phyloP scores from a whole-genome alignment of 768 basidiomycete genomes.

The Mycena pura region DNA sequence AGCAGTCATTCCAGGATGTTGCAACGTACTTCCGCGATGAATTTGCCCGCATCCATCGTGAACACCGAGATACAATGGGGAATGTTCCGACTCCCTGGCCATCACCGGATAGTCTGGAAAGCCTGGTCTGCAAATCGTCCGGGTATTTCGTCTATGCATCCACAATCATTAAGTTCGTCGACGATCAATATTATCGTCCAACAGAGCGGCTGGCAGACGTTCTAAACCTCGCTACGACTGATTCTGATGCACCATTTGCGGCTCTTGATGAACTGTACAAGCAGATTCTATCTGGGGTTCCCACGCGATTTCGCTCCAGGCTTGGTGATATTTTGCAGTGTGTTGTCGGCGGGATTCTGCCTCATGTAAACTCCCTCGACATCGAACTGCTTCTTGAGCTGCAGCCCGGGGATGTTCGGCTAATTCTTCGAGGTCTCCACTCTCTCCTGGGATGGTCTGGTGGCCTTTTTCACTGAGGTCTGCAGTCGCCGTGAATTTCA shows the following conservation, averaged over 20 bases:
- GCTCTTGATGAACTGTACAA: background rate
- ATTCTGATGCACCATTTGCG: background rate
- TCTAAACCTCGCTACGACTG: too few species aligned
- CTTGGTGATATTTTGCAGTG: background rate
- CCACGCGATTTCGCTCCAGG: background rate
- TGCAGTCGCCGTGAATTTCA: too few species aligned
- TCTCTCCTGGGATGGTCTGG: too few species aligned
- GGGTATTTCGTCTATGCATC: slow-evolving; percentile 4
- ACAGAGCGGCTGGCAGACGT: background rate
- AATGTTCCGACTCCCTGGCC: background rate
- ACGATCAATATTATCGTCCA: slow-evolving; percentile 1
- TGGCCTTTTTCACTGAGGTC: too few species aligned
- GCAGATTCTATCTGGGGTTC: background rate
- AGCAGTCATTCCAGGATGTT: background rate
- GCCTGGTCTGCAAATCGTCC: background rate
- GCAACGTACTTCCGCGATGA: background rate
- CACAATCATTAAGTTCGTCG: background rate
- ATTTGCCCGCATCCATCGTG: background rate
- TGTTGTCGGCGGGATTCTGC: background rate
- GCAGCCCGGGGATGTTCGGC: background rate
- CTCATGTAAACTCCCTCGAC: background rate
- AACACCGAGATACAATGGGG: background rate
- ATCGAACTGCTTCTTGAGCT: background rate
- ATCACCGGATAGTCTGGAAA: background rate
- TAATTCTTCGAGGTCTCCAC: background rate